Evolutionary conservation across 2,329 filamentous ascomycete genomes (phyloP).

Genomic region (Rhinocladiella similis): DNA sequence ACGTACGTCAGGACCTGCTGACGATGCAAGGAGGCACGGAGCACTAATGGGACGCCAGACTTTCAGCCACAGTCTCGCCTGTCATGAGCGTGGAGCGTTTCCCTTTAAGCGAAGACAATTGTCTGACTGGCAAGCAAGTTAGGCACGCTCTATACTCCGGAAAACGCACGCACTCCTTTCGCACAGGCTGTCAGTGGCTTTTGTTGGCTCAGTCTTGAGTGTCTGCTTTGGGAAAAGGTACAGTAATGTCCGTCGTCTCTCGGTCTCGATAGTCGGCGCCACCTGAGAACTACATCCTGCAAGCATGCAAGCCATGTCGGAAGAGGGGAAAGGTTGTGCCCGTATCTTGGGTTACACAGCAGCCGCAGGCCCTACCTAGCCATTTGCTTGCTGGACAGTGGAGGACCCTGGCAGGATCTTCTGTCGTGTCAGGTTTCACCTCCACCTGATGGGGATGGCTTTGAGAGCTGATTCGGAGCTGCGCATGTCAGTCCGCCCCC

Average conservation of each 20-base stretch:
- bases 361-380: neutral
- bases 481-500: too few relatives aligned
- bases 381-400: neutral
- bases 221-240: too few relatives aligned
- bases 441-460: neutral
- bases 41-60: neutral
- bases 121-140: neutral
- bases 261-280: too few relatives aligned
- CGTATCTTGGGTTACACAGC: neutral
- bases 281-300: too few relatives aligned
- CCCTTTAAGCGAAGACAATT: neutral
- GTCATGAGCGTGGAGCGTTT: neutral
- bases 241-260: too few relatives aligned
- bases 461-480: neutral
- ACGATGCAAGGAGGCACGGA: constrained; percentile 12
- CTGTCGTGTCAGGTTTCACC: neutral
- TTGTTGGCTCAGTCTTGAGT: too few relatives aligned
- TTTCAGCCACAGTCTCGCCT: neutral
- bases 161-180: too few relatives aligned
- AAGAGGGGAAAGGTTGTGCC: too few relatives aligned
- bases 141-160: too few relatives aligned
- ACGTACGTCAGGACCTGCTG: constrained; percentile 9
- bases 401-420: neutral
- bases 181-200: too few relatives aligned
- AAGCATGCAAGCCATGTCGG: too few relatives aligned